Evolutionary conservation across 345 rosid species (phyloP), one percentile per base, ranked within the genome.

Genomic region (Sisymbrium altissimum): DNA sequence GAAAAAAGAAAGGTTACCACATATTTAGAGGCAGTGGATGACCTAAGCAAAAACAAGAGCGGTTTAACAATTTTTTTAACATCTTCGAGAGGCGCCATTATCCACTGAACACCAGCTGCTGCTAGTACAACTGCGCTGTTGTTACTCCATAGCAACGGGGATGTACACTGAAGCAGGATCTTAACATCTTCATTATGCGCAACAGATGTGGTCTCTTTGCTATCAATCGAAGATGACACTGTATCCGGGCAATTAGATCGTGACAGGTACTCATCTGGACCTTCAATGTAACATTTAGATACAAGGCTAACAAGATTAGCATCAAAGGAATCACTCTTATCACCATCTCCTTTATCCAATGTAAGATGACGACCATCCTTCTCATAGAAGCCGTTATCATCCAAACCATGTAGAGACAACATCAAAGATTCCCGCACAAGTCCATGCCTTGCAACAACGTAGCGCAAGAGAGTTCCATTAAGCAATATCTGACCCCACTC

Each of bases 401-500:
- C 84, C 66, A 75, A 52, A 52, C 75, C 64, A 70, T 83, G 87
- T 73, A 89, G 14, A 52, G 87, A 88, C 73, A 78, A 79, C 97
- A 95, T 89, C 79, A 95, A 74, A 21, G 97, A 95, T 77, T 95
- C 96, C 81, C 88, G 82, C 68, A 86, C 97, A 68, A 95, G 87
- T 54, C 99, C 97, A 73, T 89, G 92, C 81, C 87, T 82, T 45
- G 97, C 97, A 66, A 88, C 83, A 38, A 82, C 87, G 70, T 88
- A 92, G 49, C 86, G 92, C 74, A 90, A 75, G 69, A 95, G 97
- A 68, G 87, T 89, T 62, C 86, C 86, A 56, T 84, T 95, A 64
- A 92, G 84, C 78, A 83, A 72, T 80, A 92, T 92, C 81, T 89
- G 97, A 68, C 99, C 99, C 99, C 99, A 95, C 70, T 92, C 99